Evolutionary conservation across 2,329 filamentous ascomycete genomes (phyloP), one percentile per base, ranked within the genome.

Genomic region (Aspergillus sp.): DNA sequence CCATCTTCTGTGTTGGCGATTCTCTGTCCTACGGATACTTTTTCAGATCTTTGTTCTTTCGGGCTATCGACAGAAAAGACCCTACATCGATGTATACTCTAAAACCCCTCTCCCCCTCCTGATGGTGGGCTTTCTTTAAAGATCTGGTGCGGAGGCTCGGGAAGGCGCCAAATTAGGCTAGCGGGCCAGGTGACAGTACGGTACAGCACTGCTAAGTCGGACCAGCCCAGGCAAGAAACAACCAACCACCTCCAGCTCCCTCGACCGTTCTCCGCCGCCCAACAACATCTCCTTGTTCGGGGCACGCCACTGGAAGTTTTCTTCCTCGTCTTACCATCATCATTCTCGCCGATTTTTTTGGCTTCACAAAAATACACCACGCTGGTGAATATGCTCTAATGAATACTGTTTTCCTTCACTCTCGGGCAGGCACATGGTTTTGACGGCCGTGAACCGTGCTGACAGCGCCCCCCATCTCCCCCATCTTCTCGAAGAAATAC

Each of bases 211-310:
- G 41, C 52, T 60, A 51, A 57, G 54, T 34, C 58, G 49, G 60
- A 59, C 50, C 51, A 25, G 54, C 51, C 46, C 43, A 25, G 52
- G 54, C 55, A 48, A 62, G 57, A 58, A 46, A 61, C 60, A 55
- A 65, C 65, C 66, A 66, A 68, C 66, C 66, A 64, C 64, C 66
- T 63, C 60, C 60, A 59, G 55, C 62, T 66, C 62, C 66, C 62
- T 68, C 64, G 56, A 63, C 62, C 31, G 48, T 64, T 49, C 66
- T 63, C 63, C 63, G 62, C 68, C 68, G 60, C 70, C 67, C 55
- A 57, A 51, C 69, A 71, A 67, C 67, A 68, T 67, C 64, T 69
- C 70, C 71, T 72, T 69, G 70, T 73, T 71, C 73, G 68, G 54
- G 68, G 54, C 67, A 65, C 67, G 65, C 67, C 66, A 65, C 66